Evolutionary conservation across 805 yeast genomes (phyloP).

Genomic region (Suhomyces tanzawaensis): DNA sequence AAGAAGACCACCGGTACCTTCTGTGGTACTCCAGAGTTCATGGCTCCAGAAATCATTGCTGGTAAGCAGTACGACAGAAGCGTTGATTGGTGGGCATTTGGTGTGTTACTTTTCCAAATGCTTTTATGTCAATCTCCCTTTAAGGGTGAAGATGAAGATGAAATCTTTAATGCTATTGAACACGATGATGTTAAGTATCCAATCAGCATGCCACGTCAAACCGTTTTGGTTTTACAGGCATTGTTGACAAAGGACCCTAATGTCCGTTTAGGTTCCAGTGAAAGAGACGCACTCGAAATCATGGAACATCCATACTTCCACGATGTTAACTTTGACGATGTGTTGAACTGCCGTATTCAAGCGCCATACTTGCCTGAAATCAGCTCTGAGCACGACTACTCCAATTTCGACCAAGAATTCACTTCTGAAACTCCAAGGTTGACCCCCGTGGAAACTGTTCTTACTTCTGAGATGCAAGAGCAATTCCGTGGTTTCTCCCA

Average conservation of each 20-base stretch:
- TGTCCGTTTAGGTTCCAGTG: constrained; percentile 81
- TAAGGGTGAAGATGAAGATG: constrained; percentile 96
- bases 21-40: constrained; percentile 98
- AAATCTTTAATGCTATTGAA: constrained; percentile 92
- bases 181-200: constrained; percentile 97
- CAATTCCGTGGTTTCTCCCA: constrained; percentile 97
- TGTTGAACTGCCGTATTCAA: constrained; percentile 62
- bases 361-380: constrained; percentile 93
- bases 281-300: constrained; percentile 85
- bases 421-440: constrained; percentile 91
- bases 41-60: constrained; percentile 97
- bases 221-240: constrained; percentile 90
- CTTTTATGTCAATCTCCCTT: constrained; percentile 94
- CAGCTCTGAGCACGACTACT: constrained; percentile 82
- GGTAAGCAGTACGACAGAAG: constrained; percentile 91
- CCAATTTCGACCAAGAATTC: constrained; percentile 92
- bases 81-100: constrained; percentile 99
- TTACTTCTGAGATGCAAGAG: constrained; percentile 87
- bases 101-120: constrained; percentile 95
- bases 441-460: constrained; percentile 88
- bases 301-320: constrained; percentile 94
- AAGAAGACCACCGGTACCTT: constrained; percentile 88
- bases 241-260: constrained; percentile 85
- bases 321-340: constrained; percentile 87
- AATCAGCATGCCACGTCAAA: constrained; percentile 94